Base-by-base conservation (phyloP, 2,329 filamentous ascomycete species). In the Fusarium xylarioides region DNA sequence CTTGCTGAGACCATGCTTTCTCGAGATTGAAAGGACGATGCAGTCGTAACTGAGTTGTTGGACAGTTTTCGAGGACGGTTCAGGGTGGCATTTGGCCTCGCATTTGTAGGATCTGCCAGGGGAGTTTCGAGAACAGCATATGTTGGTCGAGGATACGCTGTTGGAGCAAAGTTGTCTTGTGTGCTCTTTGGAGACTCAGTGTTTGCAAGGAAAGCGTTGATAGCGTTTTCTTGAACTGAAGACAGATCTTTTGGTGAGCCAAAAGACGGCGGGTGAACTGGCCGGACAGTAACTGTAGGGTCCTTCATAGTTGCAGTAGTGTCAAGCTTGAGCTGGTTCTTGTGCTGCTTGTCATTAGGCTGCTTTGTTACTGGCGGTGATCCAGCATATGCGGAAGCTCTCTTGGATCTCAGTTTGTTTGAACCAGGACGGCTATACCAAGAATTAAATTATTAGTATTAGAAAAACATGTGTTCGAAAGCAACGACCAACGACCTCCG, bases 11-110 rank as follows among this genome's bases (percentile, higher is more conserved):
- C 80, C 47, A 71, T 67, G 62, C 72, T 80, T 12, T 81, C 78
- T 40, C 73, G 74, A 23, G 82, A 80, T 64, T 77, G 79, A 56
- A 77, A 74, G 59, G 76, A 75, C 14, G 76, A 75, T 37, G 68
- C 70, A 46, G 77, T 74, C 23, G 77, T 59, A 11, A 78, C 74
- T 15, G 79, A 76, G 42, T 74, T 75, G 50, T 63, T 74, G 47
- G 82, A 82, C 7, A 83, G 78, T 66, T 81, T 82, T 60, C 80
- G 78, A 16, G 83, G 82, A 9, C 81, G 77, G 73, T 83, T 83
- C 38, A 83, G 77, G 28, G 73, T 65, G 14, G 60, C 47, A 4
- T 75, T 18, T 26, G 37, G 65, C 59, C 47, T 80, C 79, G 19
- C 47, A 58, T 60, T 74, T 28, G 70, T 70, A 28, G 75, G 70